Evolutionary conservation across 768 basidiomycete genomes (phyloP), one percentile per base, ranked within the genome.

Genomic region (Scleroderma bovista): DNA sequence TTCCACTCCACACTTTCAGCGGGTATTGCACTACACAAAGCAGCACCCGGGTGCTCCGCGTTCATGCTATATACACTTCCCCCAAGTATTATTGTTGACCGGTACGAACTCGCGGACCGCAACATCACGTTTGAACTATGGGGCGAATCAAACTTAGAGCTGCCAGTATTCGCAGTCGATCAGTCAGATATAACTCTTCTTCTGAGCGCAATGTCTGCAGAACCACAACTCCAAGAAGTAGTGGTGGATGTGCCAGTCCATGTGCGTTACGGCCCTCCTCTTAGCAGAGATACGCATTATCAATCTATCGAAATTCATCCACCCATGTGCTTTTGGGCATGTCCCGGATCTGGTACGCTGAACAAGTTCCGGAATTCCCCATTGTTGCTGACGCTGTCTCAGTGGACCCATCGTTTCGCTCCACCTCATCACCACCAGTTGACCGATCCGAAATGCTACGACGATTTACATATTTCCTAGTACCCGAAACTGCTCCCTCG

Each of bases 21-120:
- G 11, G 22, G 15, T 1, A 34, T 67, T 26, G 44, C 40, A 40
- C 43, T 64, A 32, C 43, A 59, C n/a, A 7, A 20, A 33, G 45
- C 50, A 11, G 41, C 20, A 24, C 16, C 44, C 12, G 31, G 37
- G 9, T 71, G 69, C 52, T 52, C 56, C 9, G 56, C 72, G 20
- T 67, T 71, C 52, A 57, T 69, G 10, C 52, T 70, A 6, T 64
- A 70, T 52, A 61, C 59, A 22, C 59, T 77, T 20, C 70, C 74
- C 2, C 65, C 72, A 3, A 55, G 59, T 42, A 56, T 78, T 53
- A 72, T 77, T 58, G 64, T 71, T 19, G 76, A 77, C 61, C 67
- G 62, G 51, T 70, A 75, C 55, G 76, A 77, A 57, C 69, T 78
- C 49, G 13, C 46, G 6, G 59, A 67, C 53, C 66, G 57, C 50